Evolutionary conservation across 169 alveolate genomes (phyloP), one percentile per base, ranked within the genome.

Genomic region (Plasmodium malariae): DNA sequence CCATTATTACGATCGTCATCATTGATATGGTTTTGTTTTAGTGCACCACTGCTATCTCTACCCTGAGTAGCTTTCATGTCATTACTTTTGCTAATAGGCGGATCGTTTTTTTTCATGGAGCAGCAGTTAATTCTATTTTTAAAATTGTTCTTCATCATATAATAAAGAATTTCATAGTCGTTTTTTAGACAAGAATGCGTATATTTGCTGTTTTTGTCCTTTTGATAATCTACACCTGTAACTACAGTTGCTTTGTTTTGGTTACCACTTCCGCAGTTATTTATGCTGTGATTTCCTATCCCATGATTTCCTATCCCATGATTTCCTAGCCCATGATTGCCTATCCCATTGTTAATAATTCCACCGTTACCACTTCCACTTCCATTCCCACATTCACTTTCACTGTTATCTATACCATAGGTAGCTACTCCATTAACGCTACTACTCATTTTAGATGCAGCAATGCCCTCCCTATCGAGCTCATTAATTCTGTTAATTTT

Each of bases 121-220:
- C 88, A 74, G 34, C 88, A 74, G 21, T 74, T 74, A n/a, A 74
- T 40, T 74, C 62, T 74, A 17, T 37, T 62, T 60, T 74, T 74
- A 74, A 74, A 74, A 60, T 74, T 74, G 28, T 74, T 74, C 6
- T 74, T 74, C 88, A 74, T 74, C 74, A 74, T 74, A 32, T 74
- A 74, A 49, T 49, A 74, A 4, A 74, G 74, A 40, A 74, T 59
- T 19, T 74, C 88, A 48, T 74, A 74, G 34, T 74, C 88, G 4
- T 74, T 60, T 74, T 74, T 74, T 12, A 74, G 34, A 19, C 74
- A 59, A n/a, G 88, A 40, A 21, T 40, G 73, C 3, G 88, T 59
- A 74, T 74, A 74, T 19, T 40, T 74, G 24, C 9, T 62, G 21
- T 17, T 55, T 43, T 30, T 43, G 0, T 37, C 57, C 9, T 74